Evolutionary conservation across 345 rosid genomes (phyloP), one percentile per base, ranked within the genome.

Genomic region (Populus tremula): DNA sequence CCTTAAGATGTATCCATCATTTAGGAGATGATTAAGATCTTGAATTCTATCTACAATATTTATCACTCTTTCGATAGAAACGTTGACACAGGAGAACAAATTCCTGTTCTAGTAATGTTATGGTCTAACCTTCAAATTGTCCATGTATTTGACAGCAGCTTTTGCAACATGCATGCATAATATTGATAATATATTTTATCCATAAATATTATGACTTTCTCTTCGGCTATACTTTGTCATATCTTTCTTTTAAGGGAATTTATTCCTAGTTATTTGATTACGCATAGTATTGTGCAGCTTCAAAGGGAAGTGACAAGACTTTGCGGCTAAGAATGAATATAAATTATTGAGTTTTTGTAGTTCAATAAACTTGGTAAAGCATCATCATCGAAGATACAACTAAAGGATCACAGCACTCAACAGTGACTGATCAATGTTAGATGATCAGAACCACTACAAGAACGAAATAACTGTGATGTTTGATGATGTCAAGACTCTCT

Each of bases 61-160:
- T 29, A 64, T 41, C 50, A 62, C 4, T 65, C 18, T 6, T 1
- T 47, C 65, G 63, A 47, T 65, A 33, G 71, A 75, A 33, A 75
- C 53, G 67, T 35, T 56, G 56, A 14, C 27, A 36, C 54, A 31
- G 73, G 67, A 69, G 74, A 70, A 77, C 74, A 77, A 31, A 77
- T 77, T 77, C 79, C 47, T 39, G 47, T 41, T 8, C 73, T 27
- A 41, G 45, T 9, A 7, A 43, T 59, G 63, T 21, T 50, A 49
- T 74, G 64, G 49, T 47, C 71, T 47, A 49, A 50, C 3, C 1
- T 14, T 35, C 36, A 67, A 36, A n/a, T 50, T 49, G 72, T 18
- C 53, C 78, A 9, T 10, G 10, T 21, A 65, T 43, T 33, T 74
- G 20, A 2, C 29, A 21, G 47, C 29, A 56, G 9, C 12, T 8